These are phyloP conservation scores for Cylindrotheca closterium DNA, from an alignment of 108 stramenopile genomes.

Conservation along the genomic window DNA sequence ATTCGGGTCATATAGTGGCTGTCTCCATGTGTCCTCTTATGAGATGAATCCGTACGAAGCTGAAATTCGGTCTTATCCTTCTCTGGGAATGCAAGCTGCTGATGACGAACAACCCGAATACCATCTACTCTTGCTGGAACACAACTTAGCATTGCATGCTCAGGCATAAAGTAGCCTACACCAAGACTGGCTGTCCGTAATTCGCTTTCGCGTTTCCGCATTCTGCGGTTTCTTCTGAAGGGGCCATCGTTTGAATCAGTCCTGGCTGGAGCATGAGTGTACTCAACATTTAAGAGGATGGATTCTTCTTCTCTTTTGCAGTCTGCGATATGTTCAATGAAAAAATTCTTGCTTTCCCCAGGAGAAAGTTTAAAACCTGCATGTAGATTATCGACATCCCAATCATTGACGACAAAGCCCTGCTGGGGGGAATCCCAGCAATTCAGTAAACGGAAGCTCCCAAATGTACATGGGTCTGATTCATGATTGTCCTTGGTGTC, in stretches of 20 bases:
- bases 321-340: slow-evolving; percentile 62
- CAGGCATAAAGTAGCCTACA: slow-evolving; percentile 50
- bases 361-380: slow-evolving; percentile 55
- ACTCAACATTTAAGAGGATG: slow-evolving; percentile 50
- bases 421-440: slow-evolving; percentile 35
- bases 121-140: slow-evolving; percentile 5
- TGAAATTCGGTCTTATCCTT: too few relatives aligned
- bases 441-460: slow-evolving; percentile 45
- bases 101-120: too few relatives aligned
- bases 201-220: slow-evolving; percentile 12
- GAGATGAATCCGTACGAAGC: too few relatives aligned
- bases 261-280: too few relatives aligned
- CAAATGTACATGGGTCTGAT: slow-evolving; percentile 31
- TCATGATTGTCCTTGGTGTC: slow-evolving; percentile 30
- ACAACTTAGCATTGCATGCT: slow-evolving; percentile 3
- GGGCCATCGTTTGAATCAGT: slow-evolving; percentile 3
- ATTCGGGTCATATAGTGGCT: background rate
- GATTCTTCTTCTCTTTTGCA: slow-evolving; percentile 57
- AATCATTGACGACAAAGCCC: slow-evolving; percentile 6
- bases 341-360: slow-evolving; percentile 60
- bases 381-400: slow-evolving; percentile 23
- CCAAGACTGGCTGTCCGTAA: slow-evolving; percentile 38
- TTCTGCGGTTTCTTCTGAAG: slow-evolving; percentile 11
- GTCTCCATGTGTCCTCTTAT: too few relatives aligned
- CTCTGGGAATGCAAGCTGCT: too few relatives aligned